Conservation (phyloP, 129 eudicot genomes). For the Ambrosia artemisiifolia region DNA sequence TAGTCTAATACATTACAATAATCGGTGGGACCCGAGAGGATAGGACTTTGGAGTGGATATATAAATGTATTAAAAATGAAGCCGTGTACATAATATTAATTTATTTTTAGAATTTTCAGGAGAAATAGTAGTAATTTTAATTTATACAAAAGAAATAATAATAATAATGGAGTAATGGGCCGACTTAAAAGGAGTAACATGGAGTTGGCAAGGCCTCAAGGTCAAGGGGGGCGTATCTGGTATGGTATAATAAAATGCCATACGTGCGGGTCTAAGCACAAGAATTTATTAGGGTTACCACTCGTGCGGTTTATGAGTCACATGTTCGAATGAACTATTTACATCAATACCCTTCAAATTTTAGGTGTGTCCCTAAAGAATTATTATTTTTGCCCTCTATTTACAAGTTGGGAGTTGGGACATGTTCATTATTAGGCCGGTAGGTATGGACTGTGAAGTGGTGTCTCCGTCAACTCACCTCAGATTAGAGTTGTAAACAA, state of each 20-base stretch:
- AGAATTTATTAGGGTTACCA: background rate
- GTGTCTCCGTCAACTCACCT: no score
- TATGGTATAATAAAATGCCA: background rate
- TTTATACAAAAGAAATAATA: no score
- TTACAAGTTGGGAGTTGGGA: background rate
- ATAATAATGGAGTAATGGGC: no score
- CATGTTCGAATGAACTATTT: background rate
- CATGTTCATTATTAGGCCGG: background rate
- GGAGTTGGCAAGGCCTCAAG: background rate
- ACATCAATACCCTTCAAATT: background rate
- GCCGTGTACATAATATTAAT: no score
- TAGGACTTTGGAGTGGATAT: no score
- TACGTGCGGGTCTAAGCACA: background rate
- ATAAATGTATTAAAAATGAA: no score
- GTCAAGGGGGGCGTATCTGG: background rate
- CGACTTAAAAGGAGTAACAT: background rate
- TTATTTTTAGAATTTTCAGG: no score
- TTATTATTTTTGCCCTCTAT: background rate
- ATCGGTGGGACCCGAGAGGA: no score
- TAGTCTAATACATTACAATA: no score
- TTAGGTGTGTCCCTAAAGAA: background rate
- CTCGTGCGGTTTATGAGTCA: background rate
- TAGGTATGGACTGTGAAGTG: no score
- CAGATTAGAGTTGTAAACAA: no score
- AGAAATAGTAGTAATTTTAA: no score